phyloP scores from a whole-genome alignment of 306 rosid genomes.

The Sindora glabra region DNA sequence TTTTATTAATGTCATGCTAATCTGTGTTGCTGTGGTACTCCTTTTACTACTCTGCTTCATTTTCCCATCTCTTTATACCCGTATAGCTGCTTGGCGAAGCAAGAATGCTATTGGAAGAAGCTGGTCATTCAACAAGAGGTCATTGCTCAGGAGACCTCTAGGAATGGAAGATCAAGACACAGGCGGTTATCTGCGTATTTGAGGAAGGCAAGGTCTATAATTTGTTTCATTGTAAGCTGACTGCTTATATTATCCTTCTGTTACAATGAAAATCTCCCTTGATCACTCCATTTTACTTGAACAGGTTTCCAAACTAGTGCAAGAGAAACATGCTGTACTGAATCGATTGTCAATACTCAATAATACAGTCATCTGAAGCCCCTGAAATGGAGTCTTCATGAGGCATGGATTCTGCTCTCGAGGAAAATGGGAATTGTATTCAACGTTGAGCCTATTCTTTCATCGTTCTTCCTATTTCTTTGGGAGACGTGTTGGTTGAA shows the following conservation, averaged over 20 bases:
- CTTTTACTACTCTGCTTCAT: conserved; percentile 71
- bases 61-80: conserved; percentile 60
- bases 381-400: too few relatives aligned
- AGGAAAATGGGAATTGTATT: conserved; percentile 13
- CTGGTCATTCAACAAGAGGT: conserved; percentile 78
- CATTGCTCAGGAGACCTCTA: conserved; percentile 60
- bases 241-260: too few relatives aligned
- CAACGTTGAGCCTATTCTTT: conserved; percentile 19
- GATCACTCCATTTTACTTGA: too few relatives aligned
- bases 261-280: conserved; percentile 6
- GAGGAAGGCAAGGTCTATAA: neutral
- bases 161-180: conserved; percentile 38
- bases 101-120: conserved; percentile 33
- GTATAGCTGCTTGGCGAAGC: conserved; percentile 50
- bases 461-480: neutral
- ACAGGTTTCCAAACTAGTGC: neutral
- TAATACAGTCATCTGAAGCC: conserved; percentile 12
- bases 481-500: neutral
- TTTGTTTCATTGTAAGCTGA: neutral
- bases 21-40: conserved; percentile 52
- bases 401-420: too few relatives aligned
- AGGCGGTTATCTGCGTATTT: conserved; percentile 81
- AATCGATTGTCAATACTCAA: neutral
- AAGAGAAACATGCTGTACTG: neutral
- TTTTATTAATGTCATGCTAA: conserved; percentile 74